Conservation (phyloP, 2,329 filamentous ascomycete species). For the Colletotrichum paranaense region DNA sequence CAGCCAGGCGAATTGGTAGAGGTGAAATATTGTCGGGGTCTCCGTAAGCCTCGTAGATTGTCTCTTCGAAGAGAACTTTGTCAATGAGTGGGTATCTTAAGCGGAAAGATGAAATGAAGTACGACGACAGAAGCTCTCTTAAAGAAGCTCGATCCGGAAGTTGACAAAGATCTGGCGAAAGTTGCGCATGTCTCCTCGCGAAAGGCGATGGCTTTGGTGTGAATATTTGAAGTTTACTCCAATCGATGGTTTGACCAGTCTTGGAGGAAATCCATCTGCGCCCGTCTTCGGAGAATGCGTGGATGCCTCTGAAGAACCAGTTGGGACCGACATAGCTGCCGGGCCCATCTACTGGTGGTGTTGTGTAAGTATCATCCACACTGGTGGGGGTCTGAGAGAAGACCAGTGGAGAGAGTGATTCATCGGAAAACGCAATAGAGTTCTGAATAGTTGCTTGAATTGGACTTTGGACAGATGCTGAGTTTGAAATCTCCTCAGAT, state of each 20-base stretch:
- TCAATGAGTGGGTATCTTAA: conserved; percentile 1
- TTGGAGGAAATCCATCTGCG: conserved; percentile 12
- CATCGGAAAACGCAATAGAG: neutral
- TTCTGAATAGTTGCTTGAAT: neutral
- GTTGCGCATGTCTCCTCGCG: neutral
- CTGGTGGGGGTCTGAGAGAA: neutral
- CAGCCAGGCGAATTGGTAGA: neutral
- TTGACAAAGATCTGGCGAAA: neutral
- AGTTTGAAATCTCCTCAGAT: neutral
- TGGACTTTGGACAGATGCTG: neutral
- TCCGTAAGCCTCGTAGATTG: neutral
- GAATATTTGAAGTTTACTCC: conserved; percentile 8
- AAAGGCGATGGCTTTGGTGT: neutral
- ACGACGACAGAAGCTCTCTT: neutral
- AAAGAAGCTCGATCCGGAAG: neutral
- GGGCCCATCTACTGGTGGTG: neutral
- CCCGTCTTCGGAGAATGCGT: conserved; percentile 10
- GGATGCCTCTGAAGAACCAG: conserved; percentile 26
- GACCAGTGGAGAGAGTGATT: neutral
- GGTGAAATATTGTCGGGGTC: neutral
- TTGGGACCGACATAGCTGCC: conserved; percentile 13
- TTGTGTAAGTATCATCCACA: neutral
- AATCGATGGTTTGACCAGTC: conserved; percentile 17
- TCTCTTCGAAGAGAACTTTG: neutral
- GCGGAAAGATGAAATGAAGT: neutral